Percentiles rank a stretch among this genome's conserved stretches.
Evolutionary conservation across 805 yeast genomes (phyloP).

Genomic region (Schwanniomyces polymorphus): DNA sequence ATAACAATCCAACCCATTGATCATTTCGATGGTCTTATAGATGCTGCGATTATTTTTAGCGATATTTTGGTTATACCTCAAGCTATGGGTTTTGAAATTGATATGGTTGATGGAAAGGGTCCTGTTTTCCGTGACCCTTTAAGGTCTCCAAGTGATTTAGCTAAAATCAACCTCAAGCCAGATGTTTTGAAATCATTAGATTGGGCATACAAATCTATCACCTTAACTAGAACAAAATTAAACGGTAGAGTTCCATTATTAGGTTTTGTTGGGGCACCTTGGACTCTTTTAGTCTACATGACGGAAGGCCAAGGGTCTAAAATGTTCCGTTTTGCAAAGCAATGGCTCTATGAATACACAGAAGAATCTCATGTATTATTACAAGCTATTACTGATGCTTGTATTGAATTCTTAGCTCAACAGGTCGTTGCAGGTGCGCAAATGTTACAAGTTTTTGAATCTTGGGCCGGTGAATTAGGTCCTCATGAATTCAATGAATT

Average conservation of each 20-base stretch:
- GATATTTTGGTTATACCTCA: conserved; percentile 96
- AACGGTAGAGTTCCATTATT: conserved; percentile 90
- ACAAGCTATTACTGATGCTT: conserved; percentile 79
- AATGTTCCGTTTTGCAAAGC: conserved; percentile 85
- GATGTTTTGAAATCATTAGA: conserved; percentile 77
- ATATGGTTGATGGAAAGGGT: conserved; percentile 92
- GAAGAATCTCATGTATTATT: conserved; percentile 68
- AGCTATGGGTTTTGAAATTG: conserved; percentile 95
- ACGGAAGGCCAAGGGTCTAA: conserved; percentile 96
- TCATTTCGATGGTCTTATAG: conserved; percentile 84
- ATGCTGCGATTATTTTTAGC: conserved; percentile 95
- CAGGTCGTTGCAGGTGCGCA: conserved; percentile 98
- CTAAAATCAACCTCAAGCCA: conserved; percentile 57
- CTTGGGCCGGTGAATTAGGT: conserved; percentile 97
- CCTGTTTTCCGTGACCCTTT: conserved; percentile 91
- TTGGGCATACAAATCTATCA: conserved; percentile 95
- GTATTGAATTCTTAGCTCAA: conserved; percentile 87
- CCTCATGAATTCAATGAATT: conserved; percentile 86
- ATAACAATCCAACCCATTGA: conserved; percentile 95
- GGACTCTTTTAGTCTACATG: conserved; percentile 97
- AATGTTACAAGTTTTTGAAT: conserved; percentile 94
- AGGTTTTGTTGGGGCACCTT: conserved; percentile 97
- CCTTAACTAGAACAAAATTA: conserved; percentile 81
- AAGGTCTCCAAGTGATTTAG: conserved; percentile 68
- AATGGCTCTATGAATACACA: conserved; percentile 86